Evolutionary conservation across 495 filamentous ascomycete genomes (phyloP), one percentile per base, ranked within the genome.

Genomic region (Choiromyces venosus): DNA sequence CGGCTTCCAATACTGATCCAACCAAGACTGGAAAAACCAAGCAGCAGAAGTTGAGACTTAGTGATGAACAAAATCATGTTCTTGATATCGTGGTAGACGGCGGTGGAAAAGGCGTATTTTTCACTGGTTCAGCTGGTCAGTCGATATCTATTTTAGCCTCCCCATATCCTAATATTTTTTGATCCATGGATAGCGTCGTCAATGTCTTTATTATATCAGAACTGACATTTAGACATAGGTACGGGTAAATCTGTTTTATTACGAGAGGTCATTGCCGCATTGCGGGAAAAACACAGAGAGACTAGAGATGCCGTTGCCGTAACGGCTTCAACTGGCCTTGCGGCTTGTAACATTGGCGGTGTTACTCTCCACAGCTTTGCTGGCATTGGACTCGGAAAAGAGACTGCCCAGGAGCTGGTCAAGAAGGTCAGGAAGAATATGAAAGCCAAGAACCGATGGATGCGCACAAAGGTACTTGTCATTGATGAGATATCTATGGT

Each of bases 401-500:
- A 97, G 81, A 84, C 90, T 68, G 91, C 88, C 2, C 87, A 89
- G 36, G 89, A 92, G 68, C 87, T 97, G 25, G 89, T 97, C 37
- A 94, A 92, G 82, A 98, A 97, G 87, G 91, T 99, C 79, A 92
- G 90, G 80, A 89, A 87, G 56, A 97, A 98, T 75, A 85, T 86
- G 64, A 99, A 98, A 81, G 93, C 93, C 19, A 92, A 90, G 81
- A 89, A 87, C 61, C 89, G 96, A 56, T 98, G 96, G 95, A 83
- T 96, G 74, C 88, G 89, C 35, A 96, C 93, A 0, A 94, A 91
- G 76, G 87, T 92, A 25, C 87, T 99, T 39, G 85, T 99, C 68
- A 87, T 99, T 76, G 95, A 99, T 82, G 95, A 99, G 83, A 90
- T 99, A 39, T 98, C 95, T 16, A 99, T 99, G 95, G 93, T 99